A percentile compares a stretch with the other conserved stretches of the same genome.
phyloP scores from a whole-genome alignment of 1,139 yeast species.

The Yamadazyma dushanensis region DNA sequence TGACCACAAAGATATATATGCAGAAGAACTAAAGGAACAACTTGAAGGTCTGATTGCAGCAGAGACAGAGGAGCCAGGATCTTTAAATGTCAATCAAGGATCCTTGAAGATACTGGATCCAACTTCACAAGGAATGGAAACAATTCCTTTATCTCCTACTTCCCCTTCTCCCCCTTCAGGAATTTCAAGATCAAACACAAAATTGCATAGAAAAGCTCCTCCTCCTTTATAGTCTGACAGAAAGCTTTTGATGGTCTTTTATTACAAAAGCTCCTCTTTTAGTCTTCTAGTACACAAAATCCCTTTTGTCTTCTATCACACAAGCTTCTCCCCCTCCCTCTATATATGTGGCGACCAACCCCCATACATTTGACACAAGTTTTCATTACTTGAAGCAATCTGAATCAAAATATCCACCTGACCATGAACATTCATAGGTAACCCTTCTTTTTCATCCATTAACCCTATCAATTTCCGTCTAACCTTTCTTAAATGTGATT shows the following conservation, averaged over 20 bases:
- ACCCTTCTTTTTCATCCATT: conserved; percentile 74
- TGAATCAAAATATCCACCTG: conserved; percentile 89
- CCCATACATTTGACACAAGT: conserved; percentile 81
- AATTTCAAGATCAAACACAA: conserved; percentile 4
- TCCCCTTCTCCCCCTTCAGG: no score
- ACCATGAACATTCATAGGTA: conserved; percentile 87
- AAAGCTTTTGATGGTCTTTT: not conserved
- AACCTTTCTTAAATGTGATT: conserved; percentile 70
- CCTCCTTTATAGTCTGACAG: conserved; percentile 14
- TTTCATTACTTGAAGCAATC: conserved; percentile 73
- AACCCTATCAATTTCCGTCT: conserved; percentile 81
- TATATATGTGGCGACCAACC: conserved; percentile 84
- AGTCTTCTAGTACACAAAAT: no score
- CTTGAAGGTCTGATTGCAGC: not conserved
- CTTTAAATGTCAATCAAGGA: no score
- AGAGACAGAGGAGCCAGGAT: not conserved
- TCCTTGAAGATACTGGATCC: no score
- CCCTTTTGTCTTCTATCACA: no score
- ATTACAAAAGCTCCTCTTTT: not conserved
- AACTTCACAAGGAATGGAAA: no score
- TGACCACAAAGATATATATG: not conserved
- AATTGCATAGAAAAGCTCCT: conserved; percentile 18
- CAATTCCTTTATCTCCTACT: no score
- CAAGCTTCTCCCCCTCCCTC: not conserved
- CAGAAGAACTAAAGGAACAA: not conserved